Evolutionary conservation across 2,329 filamentous ascomycete genomes (phyloP).

Genomic region (Anisogramma anomala): DNA sequence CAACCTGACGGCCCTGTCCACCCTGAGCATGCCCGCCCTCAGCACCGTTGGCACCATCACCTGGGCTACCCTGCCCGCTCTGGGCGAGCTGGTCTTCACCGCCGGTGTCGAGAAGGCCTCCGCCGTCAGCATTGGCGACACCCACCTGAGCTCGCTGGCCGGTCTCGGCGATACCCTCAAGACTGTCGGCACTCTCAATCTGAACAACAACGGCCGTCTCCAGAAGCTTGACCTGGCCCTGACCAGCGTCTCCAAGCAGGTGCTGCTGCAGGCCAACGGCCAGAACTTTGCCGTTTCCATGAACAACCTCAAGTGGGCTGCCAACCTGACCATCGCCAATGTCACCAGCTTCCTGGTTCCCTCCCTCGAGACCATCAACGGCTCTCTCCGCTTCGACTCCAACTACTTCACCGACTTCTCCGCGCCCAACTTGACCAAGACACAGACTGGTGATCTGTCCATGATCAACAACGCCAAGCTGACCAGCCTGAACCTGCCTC

Average conservation of each 20-base stretch:
- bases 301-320: constrained; percentile 65
- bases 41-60: constrained; percentile 53
- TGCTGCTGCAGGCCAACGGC: constrained; percentile 75
- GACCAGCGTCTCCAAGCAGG: constrained; percentile 56
- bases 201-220: constrained; percentile 85
- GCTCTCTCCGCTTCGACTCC: constrained; percentile 73
- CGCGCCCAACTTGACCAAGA: constrained; percentile 59
- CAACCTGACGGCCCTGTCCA: constrained; percentile 56
- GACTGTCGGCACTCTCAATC: constrained; percentile 59
- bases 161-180: constrained; percentile 60
- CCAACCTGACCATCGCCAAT: constrained; percentile 74
- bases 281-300: constrained; percentile 58
- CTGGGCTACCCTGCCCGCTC: constrained; percentile 59
- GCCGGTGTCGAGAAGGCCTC: constrained; percentile 53
- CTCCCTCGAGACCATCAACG: constrained; percentile 59
- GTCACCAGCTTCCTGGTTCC: constrained; percentile 64
- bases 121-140: constrained; percentile 71
- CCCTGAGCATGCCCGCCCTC: constrained; percentile 55
- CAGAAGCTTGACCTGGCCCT: constrained; percentile 66
- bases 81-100: constrained; percentile 36
- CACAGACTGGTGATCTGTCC: constrained; percentile 48
- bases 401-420: constrained; percentile 55
- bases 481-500: constrained; percentile 64
- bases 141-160: constrained; percentile 63
- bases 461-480: constrained; percentile 52